Conservation (phyloP, 2,329 filamentous ascomycete genomes). For the Cadophora malorum region DNA sequence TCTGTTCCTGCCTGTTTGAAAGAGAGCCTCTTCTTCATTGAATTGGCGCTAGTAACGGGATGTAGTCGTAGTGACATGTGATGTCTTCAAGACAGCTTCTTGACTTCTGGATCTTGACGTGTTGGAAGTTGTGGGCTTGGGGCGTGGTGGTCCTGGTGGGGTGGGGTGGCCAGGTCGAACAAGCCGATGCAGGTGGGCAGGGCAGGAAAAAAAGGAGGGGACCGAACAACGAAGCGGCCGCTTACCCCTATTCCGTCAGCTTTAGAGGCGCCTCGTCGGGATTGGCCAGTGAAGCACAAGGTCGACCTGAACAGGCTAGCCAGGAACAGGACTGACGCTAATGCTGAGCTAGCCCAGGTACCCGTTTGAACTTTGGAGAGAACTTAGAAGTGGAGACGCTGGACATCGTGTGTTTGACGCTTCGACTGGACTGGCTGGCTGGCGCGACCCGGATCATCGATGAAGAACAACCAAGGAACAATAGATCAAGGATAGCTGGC, state of each 20-base stretch:
- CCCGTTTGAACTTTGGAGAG: not conserved
- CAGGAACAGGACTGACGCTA: not conserved
- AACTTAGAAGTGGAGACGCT: not conserved
- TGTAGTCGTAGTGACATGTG: not conserved
- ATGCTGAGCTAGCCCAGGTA: slow-evolving; percentile 11
- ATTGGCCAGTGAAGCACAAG: not conserved
- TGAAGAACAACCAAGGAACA: not conserved
- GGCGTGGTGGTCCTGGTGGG: not conserved
- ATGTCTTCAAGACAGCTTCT: not conserved
- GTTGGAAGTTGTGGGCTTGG: not conserved
- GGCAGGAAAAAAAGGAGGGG: not conserved
- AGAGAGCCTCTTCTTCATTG: not conserved
- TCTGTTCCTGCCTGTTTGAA: slow-evolving; percentile 4
- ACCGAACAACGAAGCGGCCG: not conserved
- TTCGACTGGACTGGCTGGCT: slow-evolving; percentile 6
- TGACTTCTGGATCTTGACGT: not conserved
- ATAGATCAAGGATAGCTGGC: not conserved
- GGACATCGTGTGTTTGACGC: not conserved
- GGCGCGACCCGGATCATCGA: slow-evolving; percentile 2
- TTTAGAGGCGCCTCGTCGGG: not conserved
- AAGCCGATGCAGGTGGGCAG: not conserved
- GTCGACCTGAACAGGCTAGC: not conserved
- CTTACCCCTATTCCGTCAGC: slow-evolving; percentile 3
- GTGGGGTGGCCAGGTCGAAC: not conserved
- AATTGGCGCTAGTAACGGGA: not conserved